phyloP scores from a whole-genome alignment of 1,284 basidiomycete genomes.

The Apiotrichum porosum region DNA sequence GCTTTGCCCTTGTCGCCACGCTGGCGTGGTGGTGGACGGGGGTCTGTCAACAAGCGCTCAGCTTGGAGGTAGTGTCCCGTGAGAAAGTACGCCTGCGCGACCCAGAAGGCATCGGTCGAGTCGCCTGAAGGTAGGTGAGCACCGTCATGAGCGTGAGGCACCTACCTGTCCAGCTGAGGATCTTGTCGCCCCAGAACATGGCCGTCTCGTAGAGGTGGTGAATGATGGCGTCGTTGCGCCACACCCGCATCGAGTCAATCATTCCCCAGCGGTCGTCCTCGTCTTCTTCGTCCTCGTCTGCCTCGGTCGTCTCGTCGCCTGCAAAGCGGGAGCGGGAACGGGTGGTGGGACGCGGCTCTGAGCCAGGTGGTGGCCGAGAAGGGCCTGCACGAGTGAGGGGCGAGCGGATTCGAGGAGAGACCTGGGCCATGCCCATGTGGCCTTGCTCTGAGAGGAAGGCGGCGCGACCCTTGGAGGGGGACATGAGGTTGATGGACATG shows the following conservation, averaged over 20 bases:
- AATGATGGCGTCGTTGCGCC: constrained; percentile 96
- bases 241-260: constrained; percentile 90
- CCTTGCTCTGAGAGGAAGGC: constrained; percentile 16
- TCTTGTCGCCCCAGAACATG: constrained; percentile 97
- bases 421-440: constrained; percentile 17
- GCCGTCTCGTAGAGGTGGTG: constrained; percentile 97
- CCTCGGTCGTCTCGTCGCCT: constrained; percentile 55
- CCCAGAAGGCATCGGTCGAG: constrained; percentile 96
- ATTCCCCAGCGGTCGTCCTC: constrained; percentile 66
- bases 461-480: constrained; percentile 8
- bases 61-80: constrained; percentile 92
- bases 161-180: constrained; percentile 88
- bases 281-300: constrained; percentile 52
- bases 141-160: constrained; percentile 20
- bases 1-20: constrained; percentile 13
- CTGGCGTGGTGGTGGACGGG: constrained; percentile 45
- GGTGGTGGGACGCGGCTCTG: neutral
- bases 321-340: constrained; percentile 11
- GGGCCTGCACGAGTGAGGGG: neutral
- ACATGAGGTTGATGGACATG: neutral
- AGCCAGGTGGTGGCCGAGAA: no score
- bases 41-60: constrained; percentile 79
- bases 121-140: constrained; percentile 57
- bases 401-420: constrained; percentile 16
- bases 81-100: constrained; percentile 94